These are phyloP conservation scores for Daldinia sp. DNA, from an alignment of 2,329 filamentous ascomycete species.

Conservation along the genomic window DNA sequence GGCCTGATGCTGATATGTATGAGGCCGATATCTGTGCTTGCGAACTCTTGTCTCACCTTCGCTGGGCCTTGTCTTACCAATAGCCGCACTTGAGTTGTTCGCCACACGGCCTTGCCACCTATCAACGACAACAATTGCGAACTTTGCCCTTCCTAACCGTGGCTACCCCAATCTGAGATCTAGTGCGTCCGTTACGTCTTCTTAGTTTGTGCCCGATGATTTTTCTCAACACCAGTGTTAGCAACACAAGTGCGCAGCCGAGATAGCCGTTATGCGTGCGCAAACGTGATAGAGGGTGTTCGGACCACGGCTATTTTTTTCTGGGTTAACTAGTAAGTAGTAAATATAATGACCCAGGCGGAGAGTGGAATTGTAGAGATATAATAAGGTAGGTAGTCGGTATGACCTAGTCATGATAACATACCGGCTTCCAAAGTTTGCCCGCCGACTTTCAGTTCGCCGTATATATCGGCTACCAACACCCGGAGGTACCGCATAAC, in stretches of 20 bases:
- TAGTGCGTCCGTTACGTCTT: not conserved
- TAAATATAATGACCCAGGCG: not conserved
- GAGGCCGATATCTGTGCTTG: constrained; percentile 13
- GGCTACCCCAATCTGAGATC: constrained; percentile 2
- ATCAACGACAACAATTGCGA: constrained; percentile 13
- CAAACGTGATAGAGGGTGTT: not conserved
- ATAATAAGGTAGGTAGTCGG: no score
- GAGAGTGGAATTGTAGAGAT: not conserved
- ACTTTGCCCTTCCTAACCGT: not conserved
- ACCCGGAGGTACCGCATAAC: constrained; percentile 10
- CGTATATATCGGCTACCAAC: not conserved
- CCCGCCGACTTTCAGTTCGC: not conserved
- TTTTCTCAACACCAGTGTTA: not conserved
- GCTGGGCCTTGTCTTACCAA: constrained; percentile 29
- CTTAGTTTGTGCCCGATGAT: not conserved
- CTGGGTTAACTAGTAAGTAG: not conserved
- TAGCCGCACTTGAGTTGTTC: constrained; percentile 13
- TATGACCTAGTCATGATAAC: not conserved
- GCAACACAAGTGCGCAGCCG: not conserved
- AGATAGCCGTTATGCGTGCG: not conserved
- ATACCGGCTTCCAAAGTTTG: not conserved
- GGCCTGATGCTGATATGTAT: constrained; percentile 8
- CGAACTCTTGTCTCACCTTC: constrained; percentile 32
- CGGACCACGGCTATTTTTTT: not conserved
- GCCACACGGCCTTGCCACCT: constrained; percentile 12